Percentiles rank a stretch among this genome's conserved stretches.
phyloP scores from a whole-genome alignment of 2,329 filamentous ascomycete genomes.

The Hypomyces perniciosus region DNA sequence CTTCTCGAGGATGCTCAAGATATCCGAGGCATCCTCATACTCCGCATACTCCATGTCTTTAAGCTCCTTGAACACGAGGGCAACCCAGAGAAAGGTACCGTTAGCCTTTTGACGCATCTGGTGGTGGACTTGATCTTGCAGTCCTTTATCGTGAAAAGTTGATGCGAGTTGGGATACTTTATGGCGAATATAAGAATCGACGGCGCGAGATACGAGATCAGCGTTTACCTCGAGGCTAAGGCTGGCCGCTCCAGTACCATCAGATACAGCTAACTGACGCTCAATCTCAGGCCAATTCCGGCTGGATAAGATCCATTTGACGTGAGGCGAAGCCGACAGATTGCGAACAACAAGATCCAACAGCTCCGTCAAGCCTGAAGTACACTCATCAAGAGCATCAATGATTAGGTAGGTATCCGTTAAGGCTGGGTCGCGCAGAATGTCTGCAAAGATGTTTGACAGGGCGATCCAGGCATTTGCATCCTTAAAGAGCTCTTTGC shows the following conservation, averaged over 20 bases:
- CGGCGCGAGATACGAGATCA: not conserved
- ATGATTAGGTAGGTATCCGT: conserved; percentile 30
- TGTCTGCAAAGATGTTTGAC: conserved; percentile 29
- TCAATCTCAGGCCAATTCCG: conserved; percentile 5
- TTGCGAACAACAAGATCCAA: not conserved
- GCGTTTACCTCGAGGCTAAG: conserved; percentile 21
- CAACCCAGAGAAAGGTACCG: conserved; percentile 27
- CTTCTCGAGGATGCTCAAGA: no score
- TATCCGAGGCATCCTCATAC: no score
- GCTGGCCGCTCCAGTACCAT: not conserved
- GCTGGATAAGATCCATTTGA: conserved; percentile 5
- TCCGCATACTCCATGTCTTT: no score
- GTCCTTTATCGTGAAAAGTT: conserved; percentile 3
- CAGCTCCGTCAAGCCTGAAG: not conserved
- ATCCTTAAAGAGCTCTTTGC: conserved; percentile 33
- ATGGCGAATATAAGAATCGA: conserved; percentile 2
- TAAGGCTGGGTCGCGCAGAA: conserved; percentile 32
- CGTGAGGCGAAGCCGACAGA: not conserved
- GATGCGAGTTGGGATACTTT: not conserved
- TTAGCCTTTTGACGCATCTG: conserved; percentile 26
- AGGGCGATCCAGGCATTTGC: conserved; percentile 32
- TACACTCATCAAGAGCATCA: conserved; percentile 45
- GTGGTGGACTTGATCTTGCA: conserved; percentile 6
- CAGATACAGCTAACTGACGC: conserved; percentile 12
- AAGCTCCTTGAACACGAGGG: conserved; percentile 15